These are phyloP conservation scores for Thelephora aurantiotincta DNA, from an alignment of 768 basidiomycete genomes.

Conservation along the genomic window DNA sequence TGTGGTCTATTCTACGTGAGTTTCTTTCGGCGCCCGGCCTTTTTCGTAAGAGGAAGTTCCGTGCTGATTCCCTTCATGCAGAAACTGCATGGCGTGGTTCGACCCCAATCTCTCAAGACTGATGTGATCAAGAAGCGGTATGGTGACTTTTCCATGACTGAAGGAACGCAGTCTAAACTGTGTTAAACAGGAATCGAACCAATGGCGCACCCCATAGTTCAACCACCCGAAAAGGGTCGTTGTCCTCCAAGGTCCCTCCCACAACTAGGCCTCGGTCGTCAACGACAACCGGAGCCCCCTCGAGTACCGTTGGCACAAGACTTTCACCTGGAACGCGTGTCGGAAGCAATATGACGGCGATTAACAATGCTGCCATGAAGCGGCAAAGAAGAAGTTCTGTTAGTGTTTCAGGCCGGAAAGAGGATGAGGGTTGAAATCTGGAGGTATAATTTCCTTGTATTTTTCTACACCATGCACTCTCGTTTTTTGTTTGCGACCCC, in stretches of 20 bases:
- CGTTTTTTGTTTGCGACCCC: conserved; percentile 4
- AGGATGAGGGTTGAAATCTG: conserved; percentile 12
- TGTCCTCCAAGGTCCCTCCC: conserved; percentile 63
- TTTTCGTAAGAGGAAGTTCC: not conserved
- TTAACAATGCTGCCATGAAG: conserved; percentile 39
- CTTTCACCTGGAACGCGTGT: conserved; percentile 20
- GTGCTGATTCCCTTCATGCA: conserved; percentile 16
- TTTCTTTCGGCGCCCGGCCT: conserved; percentile 9
- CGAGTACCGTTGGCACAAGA: conserved; percentile 19
- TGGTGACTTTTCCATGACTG: conserved; percentile 6
- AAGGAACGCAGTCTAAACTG: not conserved
- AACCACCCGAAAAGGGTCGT: conserved; percentile 47
- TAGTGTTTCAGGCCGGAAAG: conserved; percentile 21
- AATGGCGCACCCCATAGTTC: conserved; percentile 56
- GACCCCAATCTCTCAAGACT: conserved; percentile 90
- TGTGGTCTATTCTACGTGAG: conserved; percentile 88
- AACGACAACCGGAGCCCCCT: conserved; percentile 43
- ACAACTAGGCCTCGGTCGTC: conserved; percentile 58
- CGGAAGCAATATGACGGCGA: conserved; percentile 13
- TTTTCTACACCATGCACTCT: conserved; percentile 6
- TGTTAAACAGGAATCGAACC: conserved; percentile 52
- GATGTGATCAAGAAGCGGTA: conserved; percentile 96
- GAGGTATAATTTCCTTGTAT: conserved; percentile 15
- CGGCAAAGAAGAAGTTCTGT: conserved; percentile 70
- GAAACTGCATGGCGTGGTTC: conserved; percentile 94